Percentiles rank a stretch among this genome's conserved stretches.
Conservation (phyloP, 768 basidiomycete species). For the Pisolithus tinctorius region DNA sequence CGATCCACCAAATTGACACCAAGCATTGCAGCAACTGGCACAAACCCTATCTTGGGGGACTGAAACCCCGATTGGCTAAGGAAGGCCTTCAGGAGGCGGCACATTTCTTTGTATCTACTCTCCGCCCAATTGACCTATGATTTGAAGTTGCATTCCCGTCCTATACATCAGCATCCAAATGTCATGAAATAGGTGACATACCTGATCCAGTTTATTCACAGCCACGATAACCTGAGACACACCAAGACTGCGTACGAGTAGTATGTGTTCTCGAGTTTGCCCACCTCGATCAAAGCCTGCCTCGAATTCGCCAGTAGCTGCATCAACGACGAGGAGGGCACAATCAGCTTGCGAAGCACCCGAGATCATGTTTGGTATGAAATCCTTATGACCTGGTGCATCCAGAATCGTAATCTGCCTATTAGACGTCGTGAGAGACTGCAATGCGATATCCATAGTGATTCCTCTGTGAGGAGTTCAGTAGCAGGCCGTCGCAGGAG, state of each 20-base stretch:
- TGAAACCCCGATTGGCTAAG: constrained; percentile 84
- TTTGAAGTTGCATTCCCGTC: neutral
- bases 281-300: constrained; percentile 92
- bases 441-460: constrained; percentile 94
- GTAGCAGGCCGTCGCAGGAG: neutral
- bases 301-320: constrained; percentile 88
- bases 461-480: constrained; percentile 61
- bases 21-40: constrained; percentile 85
- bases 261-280: constrained; percentile 90
- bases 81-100: constrained; percentile 67
- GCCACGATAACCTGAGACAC: constrained; percentile 89
- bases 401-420: constrained; percentile 90
- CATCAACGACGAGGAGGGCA: constrained; percentile 88
- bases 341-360: constrained; percentile 97
- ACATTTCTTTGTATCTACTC: constrained; percentile 82
- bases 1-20: constrained; percentile 73
- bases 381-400: constrained; percentile 95
- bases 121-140: constrained; percentile 81
- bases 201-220: constrained; percentile 93
- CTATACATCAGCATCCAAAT: neutral
- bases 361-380: constrained; percentile 99
- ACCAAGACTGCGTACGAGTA: constrained; percentile 88
- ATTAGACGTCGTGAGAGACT: constrained; percentile 66
- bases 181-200: constrained; percentile 26
- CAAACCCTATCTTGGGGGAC: constrained; percentile 69